A percentile compares a stretch with the other conserved stretches of the same genome.
Evolutionary conservation across 768 basidiomycete species (phyloP).

Genomic region (Hericium coralloides): DNA sequence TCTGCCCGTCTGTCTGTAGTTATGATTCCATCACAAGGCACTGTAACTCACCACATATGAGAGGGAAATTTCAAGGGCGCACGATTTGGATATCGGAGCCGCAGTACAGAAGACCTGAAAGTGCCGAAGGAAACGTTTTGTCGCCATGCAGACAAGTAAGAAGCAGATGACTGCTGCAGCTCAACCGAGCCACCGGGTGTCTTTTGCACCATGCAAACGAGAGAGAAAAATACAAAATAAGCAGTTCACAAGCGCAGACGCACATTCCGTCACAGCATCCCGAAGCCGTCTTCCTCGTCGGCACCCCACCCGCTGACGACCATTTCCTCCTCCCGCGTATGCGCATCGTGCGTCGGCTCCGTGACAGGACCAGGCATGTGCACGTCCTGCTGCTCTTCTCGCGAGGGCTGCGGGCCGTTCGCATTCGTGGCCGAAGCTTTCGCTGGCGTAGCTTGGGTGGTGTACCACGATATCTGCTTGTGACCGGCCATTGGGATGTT

Average conservation of each 20-base stretch:
- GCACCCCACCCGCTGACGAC: constrained; percentile 66
- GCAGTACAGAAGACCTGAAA: too few species aligned
- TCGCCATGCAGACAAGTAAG: too few species aligned
- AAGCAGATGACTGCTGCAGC: not conserved
- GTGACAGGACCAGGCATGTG: constrained; percentile 10
- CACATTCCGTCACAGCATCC: constrained; percentile 36
- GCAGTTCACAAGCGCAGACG: constrained; percentile 1
- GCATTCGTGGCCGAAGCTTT: constrained; percentile 14
- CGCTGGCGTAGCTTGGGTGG: constrained; percentile 19
- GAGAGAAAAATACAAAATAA: constrained; percentile 6
- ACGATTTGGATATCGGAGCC: too few species aligned
- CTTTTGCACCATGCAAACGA: constrained; percentile 1
- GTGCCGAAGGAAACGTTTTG: too few species aligned
- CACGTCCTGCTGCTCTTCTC: constrained; percentile 8
- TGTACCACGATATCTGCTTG: constrained; percentile 63
- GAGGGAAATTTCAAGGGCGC: too few species aligned
- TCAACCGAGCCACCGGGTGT: not conserved
- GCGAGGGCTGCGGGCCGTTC: constrained; percentile 14
- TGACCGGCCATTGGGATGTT: constrained; percentile 58
- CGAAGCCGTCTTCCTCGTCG: constrained; percentile 62
- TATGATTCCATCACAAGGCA: too few species aligned
- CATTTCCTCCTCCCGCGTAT: constrained; percentile 44
- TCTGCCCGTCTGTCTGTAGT: too few species aligned
- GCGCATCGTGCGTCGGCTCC: constrained; percentile 9
- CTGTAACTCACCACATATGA: too few species aligned